Conservation (phyloP, 495 filamentous ascomycete species). For the Hypoxylon subgilvum region DNA sequence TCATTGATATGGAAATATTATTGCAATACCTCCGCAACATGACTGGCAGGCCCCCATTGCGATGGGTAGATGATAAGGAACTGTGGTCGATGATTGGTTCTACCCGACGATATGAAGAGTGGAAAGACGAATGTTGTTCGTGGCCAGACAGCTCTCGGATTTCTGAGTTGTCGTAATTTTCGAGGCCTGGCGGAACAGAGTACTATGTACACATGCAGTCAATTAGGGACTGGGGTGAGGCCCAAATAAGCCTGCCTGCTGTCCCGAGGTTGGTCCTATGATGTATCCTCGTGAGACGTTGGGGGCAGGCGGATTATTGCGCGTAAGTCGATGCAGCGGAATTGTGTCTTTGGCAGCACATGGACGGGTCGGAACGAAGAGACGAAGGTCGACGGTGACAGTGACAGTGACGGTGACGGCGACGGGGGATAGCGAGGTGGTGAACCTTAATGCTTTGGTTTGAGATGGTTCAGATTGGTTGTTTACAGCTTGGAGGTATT, state of each 20-base stretch:
- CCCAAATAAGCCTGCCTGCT: constrained; percentile 28
- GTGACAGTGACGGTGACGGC: neutral
- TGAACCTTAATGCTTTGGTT: neutral
- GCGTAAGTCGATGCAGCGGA: constrained; percentile 29
- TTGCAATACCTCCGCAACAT: constrained; percentile 57
- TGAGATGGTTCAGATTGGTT: too few relatives aligned
- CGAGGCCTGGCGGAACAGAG: neutral
- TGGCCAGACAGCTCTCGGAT: neutral
- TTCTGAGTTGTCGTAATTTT: too few relatives aligned
- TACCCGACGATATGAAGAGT: constrained; percentile 5
- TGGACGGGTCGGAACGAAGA: constrained; percentile 26
- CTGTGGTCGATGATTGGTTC: constrained; percentile 19
- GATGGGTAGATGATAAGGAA: constrained; percentile 25
- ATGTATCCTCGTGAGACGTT: constrained; percentile 40
- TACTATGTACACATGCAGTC: neutral
- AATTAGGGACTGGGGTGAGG: constrained; percentile 11
- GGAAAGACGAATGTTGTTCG: constrained; percentile 4
- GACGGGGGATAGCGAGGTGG: neutral
- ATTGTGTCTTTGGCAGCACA: constrained; percentile 21
- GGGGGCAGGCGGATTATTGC: constrained; percentile 22
- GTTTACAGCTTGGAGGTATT: too few relatives aligned
- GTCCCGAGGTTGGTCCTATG: constrained; percentile 36
- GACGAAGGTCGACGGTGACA: constrained; percentile 10
- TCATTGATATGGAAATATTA: constrained; percentile 8
- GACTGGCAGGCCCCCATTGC: constrained; percentile 57